Conservation (phyloP, 2,329 filamentous ascomycete species). For the Hymenotorrendiella dingleyae region DNA sequence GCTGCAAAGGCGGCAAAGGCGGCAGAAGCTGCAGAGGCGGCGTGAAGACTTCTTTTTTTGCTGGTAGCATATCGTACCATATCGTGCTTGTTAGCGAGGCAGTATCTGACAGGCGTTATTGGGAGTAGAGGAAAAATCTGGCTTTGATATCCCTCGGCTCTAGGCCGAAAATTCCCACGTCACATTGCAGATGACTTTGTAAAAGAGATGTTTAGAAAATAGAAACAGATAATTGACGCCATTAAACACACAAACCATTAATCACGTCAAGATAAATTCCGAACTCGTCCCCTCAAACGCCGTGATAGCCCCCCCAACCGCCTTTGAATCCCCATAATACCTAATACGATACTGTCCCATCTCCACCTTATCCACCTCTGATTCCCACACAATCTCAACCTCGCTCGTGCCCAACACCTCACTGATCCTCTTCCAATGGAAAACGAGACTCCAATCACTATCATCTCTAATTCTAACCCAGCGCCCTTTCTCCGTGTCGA, state of each 20-base stretch:
- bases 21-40: too few relatives aligned
- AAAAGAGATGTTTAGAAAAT: too few relatives aligned
- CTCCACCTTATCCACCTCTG: slow-evolving; percentile 45
- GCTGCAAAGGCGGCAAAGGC: not conserved
- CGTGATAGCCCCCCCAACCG: slow-evolving; percentile 48
- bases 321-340: slow-evolving; percentile 82
- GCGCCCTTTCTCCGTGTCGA: slow-evolving; percentile 50
- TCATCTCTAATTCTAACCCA: slow-evolving; percentile 55
- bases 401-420: slow-evolving; percentile 66
- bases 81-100: not conserved
- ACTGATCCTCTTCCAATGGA: slow-evolving; percentile 69
- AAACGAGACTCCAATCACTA: slow-evolving; percentile 77
- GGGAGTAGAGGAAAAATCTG: not conserved
- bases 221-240: too few relatives aligned
- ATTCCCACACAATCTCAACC: slow-evolving; percentile 76
- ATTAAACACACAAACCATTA: too few relatives aligned
- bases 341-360: slow-evolving; percentile 67
- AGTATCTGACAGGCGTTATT: not conserved
- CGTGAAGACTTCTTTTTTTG: not conserved
- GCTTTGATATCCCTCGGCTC: not conserved
- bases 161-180: not conserved
- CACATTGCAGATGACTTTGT: too few relatives aligned
- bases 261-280: slow-evolving; percentile 37
- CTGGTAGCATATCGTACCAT: not conserved
- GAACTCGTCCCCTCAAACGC: slow-evolving; percentile 63